phyloP scores from a whole-genome alignment of 2,329 filamentous ascomycete species.

The Cercospora sp. region DNA sequence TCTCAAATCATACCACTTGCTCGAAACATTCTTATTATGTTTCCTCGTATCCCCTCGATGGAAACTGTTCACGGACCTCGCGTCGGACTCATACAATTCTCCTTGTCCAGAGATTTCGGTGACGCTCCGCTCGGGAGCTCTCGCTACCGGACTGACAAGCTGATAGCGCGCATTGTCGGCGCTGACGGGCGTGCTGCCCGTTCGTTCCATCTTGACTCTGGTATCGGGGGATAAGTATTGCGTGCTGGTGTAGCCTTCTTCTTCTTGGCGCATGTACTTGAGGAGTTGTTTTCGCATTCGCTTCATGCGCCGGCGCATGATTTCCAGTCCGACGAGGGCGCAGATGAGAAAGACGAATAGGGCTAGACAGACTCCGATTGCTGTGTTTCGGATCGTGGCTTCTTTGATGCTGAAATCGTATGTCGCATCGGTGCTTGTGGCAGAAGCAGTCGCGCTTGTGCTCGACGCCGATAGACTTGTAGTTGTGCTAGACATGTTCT shows the following conservation, averaged over 20 bases:
- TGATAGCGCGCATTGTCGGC: slow-evolving; percentile 1
- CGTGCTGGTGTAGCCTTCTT: neutral
- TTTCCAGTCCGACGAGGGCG: slow-evolving; percentile 16
- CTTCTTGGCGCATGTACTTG: slow-evolving; percentile 10
- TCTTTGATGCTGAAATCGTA: slow-evolving; percentile 23
- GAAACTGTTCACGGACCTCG: slow-evolving; percentile 12
- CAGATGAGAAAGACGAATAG: slow-evolving; percentile 21
- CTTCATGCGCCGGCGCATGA: slow-evolving; percentile 20
- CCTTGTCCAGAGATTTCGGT: slow-evolving; percentile 6
- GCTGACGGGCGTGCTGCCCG: neutral
- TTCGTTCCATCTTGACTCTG: neutral
- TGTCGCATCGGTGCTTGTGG: slow-evolving; percentile 15
- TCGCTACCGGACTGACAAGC: neutral
- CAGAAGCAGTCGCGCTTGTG: neutral
- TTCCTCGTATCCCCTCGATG: slow-evolving; percentile 2
- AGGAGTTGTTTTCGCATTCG: slow-evolving; percentile 13
- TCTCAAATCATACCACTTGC: slow-evolving; percentile 12
- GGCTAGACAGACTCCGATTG: slow-evolving; percentile 20
- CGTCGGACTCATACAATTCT: slow-evolving; percentile 12
- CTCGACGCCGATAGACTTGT: slow-evolving; percentile 8
- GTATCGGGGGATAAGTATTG: neutral
- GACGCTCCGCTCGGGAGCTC: neutral
- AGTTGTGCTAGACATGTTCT: neutral
- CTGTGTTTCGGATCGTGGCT: slow-evolving; percentile 19
- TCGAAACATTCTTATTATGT: slow-evolving; percentile 6